phyloP scores from a whole-genome alignment of 73 alveolate species.

The Uronychia setigera region DNA sequence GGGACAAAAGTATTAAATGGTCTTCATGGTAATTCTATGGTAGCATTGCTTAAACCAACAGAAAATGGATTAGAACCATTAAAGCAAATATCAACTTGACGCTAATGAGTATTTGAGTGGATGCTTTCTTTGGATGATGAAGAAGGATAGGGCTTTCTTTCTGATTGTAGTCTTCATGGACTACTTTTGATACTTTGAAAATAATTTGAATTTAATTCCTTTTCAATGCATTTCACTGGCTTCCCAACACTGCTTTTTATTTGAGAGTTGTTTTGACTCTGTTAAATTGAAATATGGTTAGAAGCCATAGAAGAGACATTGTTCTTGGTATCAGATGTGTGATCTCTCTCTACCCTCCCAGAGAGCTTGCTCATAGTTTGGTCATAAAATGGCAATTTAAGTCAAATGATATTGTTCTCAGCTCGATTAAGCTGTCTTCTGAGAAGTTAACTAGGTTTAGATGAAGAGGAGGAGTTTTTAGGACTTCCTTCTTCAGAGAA shows the following conservation, averaged over 20 bases:
- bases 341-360: too few relatives aligned
- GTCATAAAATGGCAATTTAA: neutral
- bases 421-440: neutral
- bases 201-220: neutral
- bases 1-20: neutral
- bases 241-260: too few relatives aligned
- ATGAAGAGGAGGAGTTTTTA: too few relatives aligned
- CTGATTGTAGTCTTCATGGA: too few relatives aligned
- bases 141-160: neutral
- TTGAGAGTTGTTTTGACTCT: too few relatives aligned
- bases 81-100: neutral
- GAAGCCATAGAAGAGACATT: neutral
- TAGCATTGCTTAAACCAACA: neutral
- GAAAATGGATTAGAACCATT: neutral
- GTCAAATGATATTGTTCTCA: neutral
- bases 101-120: neutral
- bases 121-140: neutral
- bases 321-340: neutral
- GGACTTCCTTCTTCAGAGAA: too few relatives aligned
- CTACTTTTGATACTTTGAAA: too few relatives aligned
- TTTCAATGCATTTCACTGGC: neutral
- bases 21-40: neutral
- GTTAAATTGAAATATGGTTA: too few relatives aligned
- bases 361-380: neutral
- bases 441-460: too few relatives aligned